Evolutionary conservation across 257 asterid species (phyloP).

Genomic region (Leptodermis oblonga): DNA sequence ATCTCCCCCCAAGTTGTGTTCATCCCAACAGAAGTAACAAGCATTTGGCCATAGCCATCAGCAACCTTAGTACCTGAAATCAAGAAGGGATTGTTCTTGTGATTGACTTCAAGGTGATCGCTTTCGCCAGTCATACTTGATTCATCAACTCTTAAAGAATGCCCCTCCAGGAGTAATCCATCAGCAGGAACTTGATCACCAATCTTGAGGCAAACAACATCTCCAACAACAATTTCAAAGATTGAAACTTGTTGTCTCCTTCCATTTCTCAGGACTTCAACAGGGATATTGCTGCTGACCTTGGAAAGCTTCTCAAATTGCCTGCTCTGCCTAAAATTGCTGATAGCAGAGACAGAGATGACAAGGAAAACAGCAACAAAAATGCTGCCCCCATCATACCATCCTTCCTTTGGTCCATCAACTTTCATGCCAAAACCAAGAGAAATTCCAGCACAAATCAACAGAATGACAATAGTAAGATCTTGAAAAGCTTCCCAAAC

Average conservation of each 20-base stretch:
- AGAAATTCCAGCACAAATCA: slow-evolving; percentile 36
- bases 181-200: slow-evolving; percentile 55
- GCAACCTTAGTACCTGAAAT: slow-evolving; percentile 37
- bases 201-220: slow-evolving; percentile 37
- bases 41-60: slow-evolving; percentile 43
- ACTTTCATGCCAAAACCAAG: slow-evolving; percentile 40
- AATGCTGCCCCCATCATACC: slow-evolving; percentile 46
- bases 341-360: slow-evolving; percentile 29
- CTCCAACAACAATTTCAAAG: slow-evolving; percentile 42
- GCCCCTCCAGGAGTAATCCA: slow-evolving; percentile 39
- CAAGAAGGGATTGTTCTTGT: slow-evolving; percentile 33
- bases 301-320: slow-evolving; percentile 33
- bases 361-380: slow-evolving; percentile 36
- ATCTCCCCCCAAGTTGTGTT: slow-evolving; percentile 51
- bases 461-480: slow-evolving; percentile 29
- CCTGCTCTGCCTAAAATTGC: slow-evolving; percentile 31
- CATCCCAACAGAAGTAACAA: slow-evolving; percentile 43
- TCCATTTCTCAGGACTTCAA: slow-evolving; percentile 36
- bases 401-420: slow-evolving; percentile 33
- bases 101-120: slow-evolving; percentile 31
- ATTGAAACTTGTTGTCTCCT: slow-evolving; percentile 30
- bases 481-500: slow-evolving; percentile 33
- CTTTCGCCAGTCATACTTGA: slow-evolving; percentile 44
- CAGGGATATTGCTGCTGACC: slow-evolving; percentile 27
- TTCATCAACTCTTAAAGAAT: slow-evolving; percentile 33